Evolutionary conservation across 805 yeast genomes (phyloP), one percentile per base, ranked within the genome.

Genomic region (Candida tallmaniae): DNA sequence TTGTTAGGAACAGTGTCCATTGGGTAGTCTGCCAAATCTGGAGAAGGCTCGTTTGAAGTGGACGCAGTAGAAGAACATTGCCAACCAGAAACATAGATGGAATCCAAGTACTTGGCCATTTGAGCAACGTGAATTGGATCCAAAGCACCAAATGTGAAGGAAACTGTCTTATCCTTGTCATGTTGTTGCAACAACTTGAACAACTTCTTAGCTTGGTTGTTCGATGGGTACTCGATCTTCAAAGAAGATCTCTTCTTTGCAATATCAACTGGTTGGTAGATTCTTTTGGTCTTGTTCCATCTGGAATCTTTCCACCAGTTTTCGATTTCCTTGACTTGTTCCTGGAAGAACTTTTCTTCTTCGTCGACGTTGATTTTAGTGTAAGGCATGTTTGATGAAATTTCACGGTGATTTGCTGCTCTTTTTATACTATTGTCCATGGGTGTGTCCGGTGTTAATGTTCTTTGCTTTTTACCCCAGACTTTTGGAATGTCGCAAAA

Each of bases 1-100:
- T 90, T 90, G 74, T 89, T 89, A 56, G 98, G 98, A 43, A 90
- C 98, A 20, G 98, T 90, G 64, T 90, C 97, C 84, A 83, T 83
- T 40, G 98, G 98, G 65, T 90, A 90, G 66, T 90, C 98, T 34
- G 98, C 98, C 55, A 90, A 76, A 71, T 90, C 98, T 38, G 97
- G 97, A 27, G 95, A 86, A 23, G 97, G 98, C 69, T 90, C 97
- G 60, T 90, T 90, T 26, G 96, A 85, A 27, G 96, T 85, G 12
- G 97, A 88, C 35, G 97, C 97, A 35, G 97, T 90, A 15, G 97
- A 88, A 31, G 96, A 88, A 62, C 95, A 89, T 71, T 90, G 98
- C 98, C 98, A 90, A 35, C 98, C 98, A 27, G 95, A 83, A 45
- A 90, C 94, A 62, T 90, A 90, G 50, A 90, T 76, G 9, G 95